Percentiles rank a stretch among this genome's conserved stretches.
These are phyloP conservation scores for Verruconis gallopava DNA, from an alignment of 2,329 filamentous ascomycete genomes.

Conservation along the genomic window DNA sequence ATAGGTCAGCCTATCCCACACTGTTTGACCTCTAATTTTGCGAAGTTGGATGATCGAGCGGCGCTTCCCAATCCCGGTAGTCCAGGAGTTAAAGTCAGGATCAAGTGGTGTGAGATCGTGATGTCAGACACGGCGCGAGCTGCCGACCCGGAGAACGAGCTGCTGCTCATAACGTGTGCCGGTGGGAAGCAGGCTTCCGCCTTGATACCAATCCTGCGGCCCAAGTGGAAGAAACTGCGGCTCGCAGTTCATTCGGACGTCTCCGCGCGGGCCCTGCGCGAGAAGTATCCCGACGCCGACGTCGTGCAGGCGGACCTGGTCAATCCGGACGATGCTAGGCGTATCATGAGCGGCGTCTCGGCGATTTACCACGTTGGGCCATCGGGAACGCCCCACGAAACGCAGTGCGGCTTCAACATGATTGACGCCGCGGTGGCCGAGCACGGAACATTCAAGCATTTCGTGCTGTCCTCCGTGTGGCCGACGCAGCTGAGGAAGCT, in stretches of 20 bases:
- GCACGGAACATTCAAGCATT: slow-evolving; percentile 20
- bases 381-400: slow-evolving; percentile 23
- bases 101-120: no score
- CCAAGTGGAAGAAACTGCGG: slow-evolving; percentile 1
- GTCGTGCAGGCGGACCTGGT: neutral
- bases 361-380: slow-evolving; percentile 23
- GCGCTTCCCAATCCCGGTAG: no score
- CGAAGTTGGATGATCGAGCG: no score
- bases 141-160: slow-evolving; percentile 17
- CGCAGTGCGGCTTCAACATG: slow-evolving; percentile 23
- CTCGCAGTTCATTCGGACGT: neutral
- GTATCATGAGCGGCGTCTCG: slow-evolving; percentile 17
- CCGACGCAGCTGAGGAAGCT: slow-evolving; percentile 23
- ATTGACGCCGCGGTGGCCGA: slow-evolving; percentile 22
- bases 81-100: no score
- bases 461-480: slow-evolving; percentile 24
- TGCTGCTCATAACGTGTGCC: slow-evolving; percentile 27
- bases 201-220: slow-evolving; percentile 25
- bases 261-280: neutral
- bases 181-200: slow-evolving; percentile 24
- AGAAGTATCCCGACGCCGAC: neutral
- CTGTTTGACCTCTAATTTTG: no score
- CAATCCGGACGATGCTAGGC: neutral
- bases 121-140: no score
- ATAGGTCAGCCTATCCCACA: no score